Base-by-base conservation (phyloP, 169 alveolate species). In the Theileria equi region DNA sequence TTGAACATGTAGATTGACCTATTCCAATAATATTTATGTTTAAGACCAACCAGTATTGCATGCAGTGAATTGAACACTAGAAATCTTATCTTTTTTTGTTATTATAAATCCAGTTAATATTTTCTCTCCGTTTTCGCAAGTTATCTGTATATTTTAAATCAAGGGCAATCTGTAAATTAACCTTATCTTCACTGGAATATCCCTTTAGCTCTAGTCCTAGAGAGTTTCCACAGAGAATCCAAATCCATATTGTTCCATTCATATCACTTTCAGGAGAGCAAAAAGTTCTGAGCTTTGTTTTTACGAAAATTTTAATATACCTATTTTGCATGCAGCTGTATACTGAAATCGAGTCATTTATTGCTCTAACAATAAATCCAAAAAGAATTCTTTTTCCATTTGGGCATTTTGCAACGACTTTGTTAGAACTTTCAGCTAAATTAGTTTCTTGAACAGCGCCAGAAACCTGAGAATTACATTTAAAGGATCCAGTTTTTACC, bases 171-270 rank as follows among this genome's bases (percentile, higher is more conserved):
- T n/a, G n/a, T n/a, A n/a, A n/a, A n/a, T n/a, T n/a, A n/a, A n/a
- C n/a, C n/a, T n/a, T n/a, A n/a, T 35, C 63, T 25, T 55, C 35
- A 21, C 41, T 52, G n/a, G 0, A 23, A 17, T 60, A 43, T 2
- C 55, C 54, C 17, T 16, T 32, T 29, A 74, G 28, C 21, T 63
- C 38, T 26, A 74, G 67, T 13, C 84, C 84, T 49, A 74, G 28
- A 40, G 80, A 23, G 32, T 64, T 74, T 23, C 84, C 84, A 41
- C 84, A 74, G 13, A 74, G 40, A 16, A 48, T 61, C 62, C 73
- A 74, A 4, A 71, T 61, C n/a, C 36, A 28, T 10, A 38, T 52
- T 23, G 36, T 48, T 5, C 7, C 1, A 11, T 55, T 50, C 35
- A 7, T 31, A 2, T 3, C 21, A n/a, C 13, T 11, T 17, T 58